A percentile compares a stretch with the other conserved stretches of the same genome.
Conservation (phyloP, 1,139 yeast genomes). For the Zygoascus hellenicus region DNA sequence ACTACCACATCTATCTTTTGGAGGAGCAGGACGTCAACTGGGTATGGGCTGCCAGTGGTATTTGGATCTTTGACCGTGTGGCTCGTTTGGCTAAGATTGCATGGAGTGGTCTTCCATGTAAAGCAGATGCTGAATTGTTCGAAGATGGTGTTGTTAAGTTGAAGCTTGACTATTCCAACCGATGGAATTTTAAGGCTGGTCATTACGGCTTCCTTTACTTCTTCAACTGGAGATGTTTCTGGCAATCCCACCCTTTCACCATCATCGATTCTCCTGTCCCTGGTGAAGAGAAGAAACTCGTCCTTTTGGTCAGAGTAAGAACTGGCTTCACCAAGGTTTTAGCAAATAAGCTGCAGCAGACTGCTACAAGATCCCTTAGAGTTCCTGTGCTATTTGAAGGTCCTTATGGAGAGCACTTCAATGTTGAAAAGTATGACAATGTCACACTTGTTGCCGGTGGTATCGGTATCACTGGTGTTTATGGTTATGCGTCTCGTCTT, state of each 20-base stretch:
- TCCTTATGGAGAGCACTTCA: slow-evolving; percentile 52
- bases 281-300: slow-evolving; percentile 25
- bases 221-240: slow-evolving; percentile 35
- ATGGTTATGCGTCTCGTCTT: slow-evolving; percentile 24
- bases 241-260: slow-evolving; percentile 71
- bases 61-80: slow-evolving; percentile 41
- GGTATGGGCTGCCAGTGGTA: slow-evolving; percentile 33
- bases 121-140: slow-evolving; percentile 33
- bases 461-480: slow-evolving; percentile 57
- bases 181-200: slow-evolving; percentile 51
- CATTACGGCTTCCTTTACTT: slow-evolving; percentile 56
- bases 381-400: slow-evolving; percentile 43
- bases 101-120: slow-evolving; percentile 39
- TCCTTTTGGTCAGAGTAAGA: slow-evolving; percentile 28
- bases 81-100: slow-evolving; percentile 35
- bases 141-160: slow-evolving; percentile 29
- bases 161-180: slow-evolving; percentile 24
- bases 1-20: slow-evolving; percentile 43
- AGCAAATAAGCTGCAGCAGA: slow-evolving; percentile 10
- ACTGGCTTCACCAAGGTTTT: slow-evolving; percentile 27
- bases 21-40: slow-evolving; percentile 28
- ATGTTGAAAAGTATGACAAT: slow-evolving; percentile 47
- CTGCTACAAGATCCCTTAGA: slow-evolving; percentile 16
- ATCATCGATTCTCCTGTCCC: slow-evolving; percentile 35
- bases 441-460: slow-evolving; percentile 55